A percentile compares a stretch with the other conserved stretches of the same genome.
Evolutionary conservation across 2,329 filamentous ascomycete species (phyloP).

Genomic region (Fusarium sp.): DNA sequence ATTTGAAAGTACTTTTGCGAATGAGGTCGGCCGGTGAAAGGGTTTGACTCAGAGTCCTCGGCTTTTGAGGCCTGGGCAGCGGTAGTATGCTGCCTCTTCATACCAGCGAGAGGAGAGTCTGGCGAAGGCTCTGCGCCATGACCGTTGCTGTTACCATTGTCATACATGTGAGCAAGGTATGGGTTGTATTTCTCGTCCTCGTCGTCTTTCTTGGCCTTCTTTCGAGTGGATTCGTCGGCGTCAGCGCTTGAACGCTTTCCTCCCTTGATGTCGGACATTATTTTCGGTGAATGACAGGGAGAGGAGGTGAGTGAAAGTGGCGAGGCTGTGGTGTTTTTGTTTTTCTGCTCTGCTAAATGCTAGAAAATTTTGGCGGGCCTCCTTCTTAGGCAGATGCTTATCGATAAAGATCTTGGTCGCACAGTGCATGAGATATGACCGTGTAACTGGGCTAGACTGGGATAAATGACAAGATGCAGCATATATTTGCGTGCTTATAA

Average conservation of each 20-base stretch:
- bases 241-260: slow-evolving; percentile 58
- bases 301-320: slow-evolving; percentile 19
- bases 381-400: slow-evolving; percentile 36
- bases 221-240: slow-evolving; percentile 52
- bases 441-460: neutral
- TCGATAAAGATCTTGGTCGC: slow-evolving; percentile 45
- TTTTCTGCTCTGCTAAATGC: slow-evolving; percentile 23
- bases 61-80: slow-evolving; percentile 75
- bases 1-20: slow-evolving; percentile 91
- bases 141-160: slow-evolving; percentile 56
- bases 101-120: slow-evolving; percentile 66
- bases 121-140: slow-evolving; percentile 48
- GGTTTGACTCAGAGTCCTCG: slow-evolving; percentile 84
- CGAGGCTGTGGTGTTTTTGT: slow-evolving; percentile 39
- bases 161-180: slow-evolving; percentile 91
- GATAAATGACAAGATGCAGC: neutral
- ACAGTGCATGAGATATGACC: slow-evolving; percentile 18
- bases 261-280: slow-evolving; percentile 53
- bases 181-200: slow-evolving; percentile 68
- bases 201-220: slow-evolving; percentile 55
- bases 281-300: slow-evolving; percentile 7
- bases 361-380: slow-evolving; percentile 46
- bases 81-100: slow-evolving; percentile 84
- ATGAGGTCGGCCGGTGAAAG: slow-evolving; percentile 82
- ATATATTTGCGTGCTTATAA: neutral